Percentiles rank a stretch among this genome's conserved stretches.
Evolutionary conservation across 495 filamentous ascomycete species (phyloP).

Genomic region (Filosporella fistucella): DNA sequence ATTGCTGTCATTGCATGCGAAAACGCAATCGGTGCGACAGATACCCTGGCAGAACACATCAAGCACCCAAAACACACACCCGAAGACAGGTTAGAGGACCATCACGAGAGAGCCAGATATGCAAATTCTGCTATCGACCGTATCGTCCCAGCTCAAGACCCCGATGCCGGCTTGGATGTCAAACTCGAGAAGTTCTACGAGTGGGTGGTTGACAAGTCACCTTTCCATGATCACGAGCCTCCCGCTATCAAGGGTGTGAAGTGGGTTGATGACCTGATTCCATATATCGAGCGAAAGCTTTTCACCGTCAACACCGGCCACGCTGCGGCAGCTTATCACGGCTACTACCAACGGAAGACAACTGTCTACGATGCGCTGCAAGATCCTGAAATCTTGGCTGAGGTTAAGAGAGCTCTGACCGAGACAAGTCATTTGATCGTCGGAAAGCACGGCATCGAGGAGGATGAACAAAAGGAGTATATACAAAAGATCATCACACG

Average conservation of each 20-base stretch:
- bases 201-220: slow-evolving; percentile 88
- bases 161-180: slow-evolving; percentile 77
- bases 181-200: slow-evolving; percentile 97
- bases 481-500: slow-evolving; percentile 87
- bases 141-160: slow-evolving; percentile 85
- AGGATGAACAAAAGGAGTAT: slow-evolving; percentile 78
- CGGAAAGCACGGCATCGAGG: slow-evolving; percentile 75
- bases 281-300: slow-evolving; percentile 98
- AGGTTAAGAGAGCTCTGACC: slow-evolving; percentile 68
- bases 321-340: slow-evolving; percentile 95
- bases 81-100: slow-evolving; percentile 49
- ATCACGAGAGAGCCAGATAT: slow-evolving; percentile 67
- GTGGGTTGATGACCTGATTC: slow-evolving; percentile 85
- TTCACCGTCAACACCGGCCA: slow-evolving; percentile 99
- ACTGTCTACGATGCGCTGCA: slow-evolving; percentile 82
- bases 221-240: slow-evolving; percentile 61
- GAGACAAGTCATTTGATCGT: slow-evolving; percentile 85
- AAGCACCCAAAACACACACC: slow-evolving; percentile 63
- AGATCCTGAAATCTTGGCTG: slow-evolving; percentile 59
- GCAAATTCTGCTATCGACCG: slow-evolving; percentile 98
- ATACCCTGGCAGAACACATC: slow-evolving; percentile 76
- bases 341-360: slow-evolving; percentile 73
- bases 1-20: slow-evolving; percentile 94
- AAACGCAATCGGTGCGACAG: slow-evolving; percentile 91
- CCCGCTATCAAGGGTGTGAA: slow-evolving; percentile 76